A percentile compares a stretch with the other conserved stretches of the same genome.
Evolutionary conservation across 2,329 filamentous ascomycete genomes (phyloP).

Genomic region (Curvularia sp.): DNA sequence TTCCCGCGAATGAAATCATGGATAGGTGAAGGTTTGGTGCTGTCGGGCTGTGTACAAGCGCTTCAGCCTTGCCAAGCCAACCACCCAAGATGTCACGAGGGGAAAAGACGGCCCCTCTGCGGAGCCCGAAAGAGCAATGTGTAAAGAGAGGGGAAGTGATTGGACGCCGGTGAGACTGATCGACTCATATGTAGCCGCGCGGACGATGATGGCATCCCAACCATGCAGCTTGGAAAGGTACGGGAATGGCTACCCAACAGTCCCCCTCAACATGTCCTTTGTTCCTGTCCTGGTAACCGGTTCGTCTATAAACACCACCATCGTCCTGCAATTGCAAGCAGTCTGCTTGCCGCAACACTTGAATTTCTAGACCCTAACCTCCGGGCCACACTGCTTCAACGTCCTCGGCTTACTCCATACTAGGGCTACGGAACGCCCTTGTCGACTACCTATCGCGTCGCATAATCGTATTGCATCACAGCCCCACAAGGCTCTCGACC

Average conservation of each 20-base stretch:
- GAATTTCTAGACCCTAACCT: background rate
- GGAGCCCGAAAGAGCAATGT: constrained; percentile 4
- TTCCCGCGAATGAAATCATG: background rate
- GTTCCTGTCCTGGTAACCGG: background rate
- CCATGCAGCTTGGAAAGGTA: background rate
- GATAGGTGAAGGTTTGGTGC: background rate
- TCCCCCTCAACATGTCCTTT: background rate
- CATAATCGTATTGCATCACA: constrained; percentile 9
- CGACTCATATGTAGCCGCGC: constrained; percentile 3
- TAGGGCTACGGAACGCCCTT: background rate
- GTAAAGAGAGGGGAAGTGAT: background rate
- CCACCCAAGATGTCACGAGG: background rate
- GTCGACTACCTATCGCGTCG: background rate
- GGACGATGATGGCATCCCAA: background rate
- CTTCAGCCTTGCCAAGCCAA: background rate
- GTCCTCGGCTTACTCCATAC: background rate
- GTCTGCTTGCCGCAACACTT: background rate
- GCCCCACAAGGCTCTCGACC: constrained; percentile 18
- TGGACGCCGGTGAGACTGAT: background rate
- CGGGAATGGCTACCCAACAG: background rate
- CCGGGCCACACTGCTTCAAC: no score
- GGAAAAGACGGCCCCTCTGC: background rate
- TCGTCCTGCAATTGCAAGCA: background rate
- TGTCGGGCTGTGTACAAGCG: background rate
- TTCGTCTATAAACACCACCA: background rate